phyloP scores from a whole-genome alignment of 768 basidiomycete species.

The Podaxis sp. region DNA sequence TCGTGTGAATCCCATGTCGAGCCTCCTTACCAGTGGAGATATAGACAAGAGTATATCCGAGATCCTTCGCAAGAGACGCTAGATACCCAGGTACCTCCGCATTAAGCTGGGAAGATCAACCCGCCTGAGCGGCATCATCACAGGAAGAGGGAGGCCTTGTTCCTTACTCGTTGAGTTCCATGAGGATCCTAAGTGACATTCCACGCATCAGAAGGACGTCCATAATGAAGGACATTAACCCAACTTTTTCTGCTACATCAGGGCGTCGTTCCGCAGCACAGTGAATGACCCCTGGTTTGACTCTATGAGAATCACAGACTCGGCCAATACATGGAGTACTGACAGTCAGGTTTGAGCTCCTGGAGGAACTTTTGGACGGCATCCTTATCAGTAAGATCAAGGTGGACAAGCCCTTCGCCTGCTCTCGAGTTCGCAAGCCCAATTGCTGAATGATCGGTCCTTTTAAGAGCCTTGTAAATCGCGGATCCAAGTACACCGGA shows the following conservation, averaged over 20 bases:
- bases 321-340: conserved; percentile 25
- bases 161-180: conserved; percentile 57
- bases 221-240: conserved; percentile 19
- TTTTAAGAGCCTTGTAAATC: conserved; percentile 65
- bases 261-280: conserved; percentile 94
- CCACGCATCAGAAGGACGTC: conserved; percentile 10
- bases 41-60: conserved; percentile 76
- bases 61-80: conserved; percentile 59
- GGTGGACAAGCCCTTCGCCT: conserved; percentile 45
- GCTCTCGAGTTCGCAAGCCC: conserved; percentile 76
- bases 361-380: conserved; percentile 56
- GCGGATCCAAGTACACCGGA: conserved; percentile 90
- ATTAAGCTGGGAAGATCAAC: conserved; percentile 62
- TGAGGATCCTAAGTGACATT: conserved; percentile 58
- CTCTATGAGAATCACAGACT: background rate
- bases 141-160: background rate
- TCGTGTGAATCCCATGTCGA: background rate
- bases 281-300: conserved; percentile 75
- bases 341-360: conserved; percentile 69
- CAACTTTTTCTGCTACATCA: conserved; percentile 88
- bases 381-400: conserved; percentile 67
- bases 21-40: conserved; percentile 79
- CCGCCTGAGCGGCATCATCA: background rate
- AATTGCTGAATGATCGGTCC: conserved; percentile 44
- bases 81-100: conserved; percentile 72